A percentile compares a stretch with the other conserved stretches of the same genome.
phyloP scores from a whole-genome alignment of 2,329 filamentous ascomycete species.

The Arachnopeziza araneosa region DNA sequence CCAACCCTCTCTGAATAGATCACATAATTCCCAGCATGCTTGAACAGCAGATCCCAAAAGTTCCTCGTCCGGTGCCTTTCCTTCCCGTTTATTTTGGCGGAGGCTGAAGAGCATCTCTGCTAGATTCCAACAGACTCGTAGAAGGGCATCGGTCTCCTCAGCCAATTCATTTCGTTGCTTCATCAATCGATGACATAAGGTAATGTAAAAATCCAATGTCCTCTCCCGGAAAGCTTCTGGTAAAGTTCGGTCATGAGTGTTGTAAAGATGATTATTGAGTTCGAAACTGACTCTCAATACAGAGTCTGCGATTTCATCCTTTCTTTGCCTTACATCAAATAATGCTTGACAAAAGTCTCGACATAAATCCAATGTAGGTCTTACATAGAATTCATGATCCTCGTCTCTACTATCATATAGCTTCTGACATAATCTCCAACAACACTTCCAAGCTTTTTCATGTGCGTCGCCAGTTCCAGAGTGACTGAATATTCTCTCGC shows the following conservation, averaged over 20 bases:
- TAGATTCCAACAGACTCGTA: constrained; percentile 82
- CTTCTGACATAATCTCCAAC: constrained; percentile 87
- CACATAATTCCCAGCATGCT: constrained; percentile 90
- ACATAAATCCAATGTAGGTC: constrained; percentile 76
- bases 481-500: constrained; percentile 71
- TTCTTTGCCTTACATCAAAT: constrained; percentile 76
- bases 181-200: constrained; percentile 91
- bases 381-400: constrained; percentile 60
- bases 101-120: constrained; percentile 92
- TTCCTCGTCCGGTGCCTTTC: constrained; percentile 71
- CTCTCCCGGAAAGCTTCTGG: constrained; percentile 84
- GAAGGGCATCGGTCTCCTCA: constrained; percentile 76
- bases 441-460: constrained; percentile 87
- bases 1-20: constrained; percentile 90
- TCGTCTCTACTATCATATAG: constrained; percentile 79
- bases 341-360: constrained; percentile 88
- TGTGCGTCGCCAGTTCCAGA: constrained; percentile 71
- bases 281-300: constrained; percentile 90
- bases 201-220: constrained; percentile 91
- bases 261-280: constrained; percentile 91
- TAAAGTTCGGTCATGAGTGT: constrained; percentile 77
- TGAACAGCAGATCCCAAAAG: constrained; percentile 82
- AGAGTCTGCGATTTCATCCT: constrained; percentile 77
- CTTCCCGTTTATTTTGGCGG: constrained; percentile 73
- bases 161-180: constrained; percentile 77